Base-by-base conservation (phyloP, 2,329 filamentous ascomycete genomes). In the Aschersonia sp. region DNA sequence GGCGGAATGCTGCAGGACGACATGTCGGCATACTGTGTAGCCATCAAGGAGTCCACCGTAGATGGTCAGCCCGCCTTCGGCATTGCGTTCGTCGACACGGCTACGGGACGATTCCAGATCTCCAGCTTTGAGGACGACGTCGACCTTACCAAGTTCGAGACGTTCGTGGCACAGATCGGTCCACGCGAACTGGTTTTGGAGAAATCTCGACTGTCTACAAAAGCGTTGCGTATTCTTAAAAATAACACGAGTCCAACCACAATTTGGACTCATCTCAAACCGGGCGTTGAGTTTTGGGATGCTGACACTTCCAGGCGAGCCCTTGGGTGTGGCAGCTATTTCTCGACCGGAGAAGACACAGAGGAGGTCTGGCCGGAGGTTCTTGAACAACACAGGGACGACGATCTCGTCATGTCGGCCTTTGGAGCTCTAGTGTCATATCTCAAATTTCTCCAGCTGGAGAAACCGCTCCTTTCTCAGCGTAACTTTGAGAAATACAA, bases 1-100 rank as follows among this genome's bases (percentile, higher is more conserved):
- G 89, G 87, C 12, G 82, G 86, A 54, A 98, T 98, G 92, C 77
- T 98, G 41, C 90, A 97, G 62, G 87, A 95, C 59, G 92, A 98
- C 62, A 95, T 95, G 83, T 87, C 92, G 2, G 94, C 88, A 0
- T 97, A 87, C 64, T 98, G 92, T 61, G 87, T 92, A 47, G 85
- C 92, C 2, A 92, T 98, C 66, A 98, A 98, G 62, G 84, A 90
- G 60, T 77, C 78, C 1, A 70, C 84, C 9, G 69, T 79, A 1
- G 79, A 92, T 51, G 84, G 81, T 47, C 70, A 80, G 31, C 89
- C 92, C 5, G 79, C 80, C 0, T 98, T 98, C 61, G 92, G 92
- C 7, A 81, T 98, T 46, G 83, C 88, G 0, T 95, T 97, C 64
- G 87, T 94, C 9, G 92, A 98, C 60, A 92, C 92, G 6, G 89